Base-by-base conservation (phyloP, 2,329 filamentous ascomycete species). In the Ascochyta clinopodiicola region DNA sequence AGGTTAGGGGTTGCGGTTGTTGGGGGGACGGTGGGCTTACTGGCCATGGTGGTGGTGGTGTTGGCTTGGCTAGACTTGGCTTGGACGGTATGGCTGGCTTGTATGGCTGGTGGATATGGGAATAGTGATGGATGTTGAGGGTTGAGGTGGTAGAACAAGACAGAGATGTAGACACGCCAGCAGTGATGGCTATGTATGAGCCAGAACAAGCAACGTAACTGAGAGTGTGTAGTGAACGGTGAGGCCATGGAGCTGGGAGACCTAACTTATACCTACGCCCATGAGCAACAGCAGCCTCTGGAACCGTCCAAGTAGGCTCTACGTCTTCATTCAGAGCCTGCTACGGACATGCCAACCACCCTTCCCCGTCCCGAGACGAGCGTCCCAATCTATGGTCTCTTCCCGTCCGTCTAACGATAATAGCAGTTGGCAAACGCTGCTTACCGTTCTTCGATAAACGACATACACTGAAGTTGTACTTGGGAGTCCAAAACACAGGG, bases 281-380 rank as follows among this genome's bases (percentile, higher is more conserved):
- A 31, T 2, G 22, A 55, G 35, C 9, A 25, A 24, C 46, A 31
- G 19, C 25, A 51, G 42, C 42, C 22, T 22, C 22, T 8, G n/a
- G 13, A 27, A 7, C 10, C 15, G 15, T 54, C 44, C 44, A 56
- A 59, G 59, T 51, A 56, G 57, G 24, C n/a, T 44, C 35, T 25
- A 42, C 32, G 39, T 21, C 24, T 51, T 25, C 51, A 45, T 49
- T 39, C 44, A 54, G n/a, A 45, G 32, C 4, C 21, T 50, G 36
- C 29, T 43, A 9, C 43, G 43, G 49, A 9, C 49, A 59, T 62
- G 58, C 49, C 35, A 46, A 32, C 56, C 51, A 19, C 39, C 58
- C 45, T 58, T 59, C 51, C 57, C 51, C 59, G 51, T 40, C 44
- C 58, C 60, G 43, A 45, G n/a, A 54, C 22, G 35, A 40, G 38